phyloP scores from a whole-genome alignment of 345 rosid genomes.

The Combretum micranthum region DNA sequence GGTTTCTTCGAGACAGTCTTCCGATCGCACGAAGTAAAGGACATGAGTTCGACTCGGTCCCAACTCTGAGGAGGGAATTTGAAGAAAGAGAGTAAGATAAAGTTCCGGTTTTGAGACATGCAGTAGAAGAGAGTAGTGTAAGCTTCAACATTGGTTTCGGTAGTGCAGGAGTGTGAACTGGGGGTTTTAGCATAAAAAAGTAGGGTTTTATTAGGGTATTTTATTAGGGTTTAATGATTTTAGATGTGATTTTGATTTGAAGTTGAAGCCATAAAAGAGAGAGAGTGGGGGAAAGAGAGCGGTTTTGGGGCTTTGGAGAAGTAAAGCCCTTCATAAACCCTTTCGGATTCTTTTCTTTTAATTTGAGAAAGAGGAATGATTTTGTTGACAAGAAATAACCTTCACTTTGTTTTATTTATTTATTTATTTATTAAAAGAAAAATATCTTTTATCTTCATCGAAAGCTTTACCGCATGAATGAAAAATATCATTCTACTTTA shows the following conservation, averaged over 20 bases:
- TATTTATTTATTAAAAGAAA: no score
- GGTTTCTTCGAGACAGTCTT: slow-evolving; percentile 28
- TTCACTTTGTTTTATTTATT: background rate
- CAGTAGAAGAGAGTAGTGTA: slow-evolving; percentile 32
- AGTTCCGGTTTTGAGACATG: slow-evolving; percentile 28
- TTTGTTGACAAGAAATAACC: slow-evolving; percentile 8
- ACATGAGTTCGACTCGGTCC: slow-evolving; percentile 11
- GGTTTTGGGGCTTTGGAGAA: slow-evolving; percentile 7
- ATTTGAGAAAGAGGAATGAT: background rate
- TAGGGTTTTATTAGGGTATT: background rate
- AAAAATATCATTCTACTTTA: no score
- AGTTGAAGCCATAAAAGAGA: slow-evolving; percentile 15
- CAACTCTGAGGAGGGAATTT: slow-evolving; percentile 21
- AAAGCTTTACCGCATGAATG: no score
- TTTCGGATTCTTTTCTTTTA: slow-evolving; percentile 3
- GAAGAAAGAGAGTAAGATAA: slow-evolving; percentile 15
- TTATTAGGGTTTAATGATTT: slow-evolving; percentile 1
- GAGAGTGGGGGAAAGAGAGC: slow-evolving; percentile 5
- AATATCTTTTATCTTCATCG: no score
- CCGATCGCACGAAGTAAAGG: slow-evolving; percentile 36
- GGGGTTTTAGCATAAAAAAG: background rate
- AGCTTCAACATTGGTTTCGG: slow-evolving; percentile 51
- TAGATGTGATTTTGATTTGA: slow-evolving; percentile 17
- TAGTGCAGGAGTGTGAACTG: background rate
- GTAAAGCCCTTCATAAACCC: slow-evolving; percentile 60